phyloP scores from a whole-genome alignment of 2,329 filamentous ascomycete genomes.

The Kalaharituber pfeilii region DNA sequence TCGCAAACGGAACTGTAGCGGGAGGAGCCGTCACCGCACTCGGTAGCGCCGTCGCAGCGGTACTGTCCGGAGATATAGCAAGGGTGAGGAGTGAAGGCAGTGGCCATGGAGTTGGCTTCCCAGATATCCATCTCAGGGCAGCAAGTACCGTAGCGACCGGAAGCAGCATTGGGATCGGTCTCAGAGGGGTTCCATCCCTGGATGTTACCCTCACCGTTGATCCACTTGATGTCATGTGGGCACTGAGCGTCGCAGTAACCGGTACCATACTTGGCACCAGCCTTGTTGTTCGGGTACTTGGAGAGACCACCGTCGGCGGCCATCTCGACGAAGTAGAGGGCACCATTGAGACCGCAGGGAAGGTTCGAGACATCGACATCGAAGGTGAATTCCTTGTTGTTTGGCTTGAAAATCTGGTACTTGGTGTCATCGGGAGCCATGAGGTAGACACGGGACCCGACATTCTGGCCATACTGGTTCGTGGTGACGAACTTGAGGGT shows the following conservation, averaged over 20 bases:
- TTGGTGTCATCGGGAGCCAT: conserved; percentile 40
- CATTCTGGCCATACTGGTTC: conserved; percentile 28
- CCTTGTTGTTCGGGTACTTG: conserved; percentile 36
- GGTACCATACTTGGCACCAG: conserved; percentile 42
- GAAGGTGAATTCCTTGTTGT: conserved; percentile 53
- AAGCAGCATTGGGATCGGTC: conserved; percentile 39
- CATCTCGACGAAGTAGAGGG: conserved; percentile 50
- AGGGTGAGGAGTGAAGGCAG: conserved; percentile 48
- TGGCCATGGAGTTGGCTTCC: conserved; percentile 50
- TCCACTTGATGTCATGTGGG: conserved; percentile 36
- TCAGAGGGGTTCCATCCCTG: conserved; percentile 36
- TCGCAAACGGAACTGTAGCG: conserved; percentile 49
- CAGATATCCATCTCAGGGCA: conserved; percentile 54
- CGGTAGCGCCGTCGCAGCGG: conserved; percentile 35
- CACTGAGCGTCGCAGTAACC: conserved; percentile 49
- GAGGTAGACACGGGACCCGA: conserved; percentile 43
- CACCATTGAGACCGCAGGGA: conserved; percentile 54
- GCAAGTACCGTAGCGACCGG: conserved; percentile 41
- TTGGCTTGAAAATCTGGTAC: conserved; percentile 48
- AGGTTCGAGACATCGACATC: conserved; percentile 53
- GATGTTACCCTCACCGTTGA: conserved; percentile 38
- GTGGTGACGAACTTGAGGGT: conserved; percentile 34
- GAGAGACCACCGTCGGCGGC: conserved; percentile 41
- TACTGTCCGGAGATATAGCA: conserved; percentile 37
- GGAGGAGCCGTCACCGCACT: conserved; percentile 39